Evolutionary conservation across 2,329 filamentous ascomycete genomes (phyloP), one percentile per base, ranked within the genome.

Genomic region (Sarocladium brachiariae): DNA sequence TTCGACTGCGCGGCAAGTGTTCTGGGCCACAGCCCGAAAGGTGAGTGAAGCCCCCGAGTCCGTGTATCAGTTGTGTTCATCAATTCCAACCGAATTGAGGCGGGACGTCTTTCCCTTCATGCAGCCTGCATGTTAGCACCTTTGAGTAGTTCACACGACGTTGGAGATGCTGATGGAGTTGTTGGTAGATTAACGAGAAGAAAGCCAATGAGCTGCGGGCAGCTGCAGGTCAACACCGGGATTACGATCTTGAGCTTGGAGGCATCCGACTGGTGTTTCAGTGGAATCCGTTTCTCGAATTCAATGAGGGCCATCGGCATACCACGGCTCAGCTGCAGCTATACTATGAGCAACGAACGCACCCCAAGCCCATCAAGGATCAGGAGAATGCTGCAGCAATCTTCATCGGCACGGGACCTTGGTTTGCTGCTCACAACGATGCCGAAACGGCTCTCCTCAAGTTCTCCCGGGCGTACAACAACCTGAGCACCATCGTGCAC

Each of bases 211-310:
- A 35, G 49, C 2, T 54, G 39, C 13, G 25, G n/a, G 19, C 8
- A 16, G 30, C 31, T 24, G 18, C 43, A 10, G 27, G 27, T 3
- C 21, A 24, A 5, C 59, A 62, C 37, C 45, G 39, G 8, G 54
- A 50, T 31, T 59, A 61, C 47, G 62, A 66, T 3, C 71, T 76
- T 51, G 62, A 65, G 5, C 68, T 69, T 2, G 66, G 67, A 13
- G 70, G 68, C n/a, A 68, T 78, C 2, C 69, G 60, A 24, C 56
- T 84, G 23, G 66, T 77, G 43, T 83, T 82, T 54, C 61, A 82
- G 10, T 85, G 80, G 79, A 81, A 86, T 61, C 81, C 82, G 0
- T 83, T 70, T 64, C 66, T 84, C 21, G 78, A 84, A 60, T 59
- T 68, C 21, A 58, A 64, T 13, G 69, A 47, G 50, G 57, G 54